Evolutionary conservation across 768 basidiomycete genomes (phyloP), one percentile per base, ranked within the genome.

Genomic region (Tricholoma bakamatsutake): DNA sequence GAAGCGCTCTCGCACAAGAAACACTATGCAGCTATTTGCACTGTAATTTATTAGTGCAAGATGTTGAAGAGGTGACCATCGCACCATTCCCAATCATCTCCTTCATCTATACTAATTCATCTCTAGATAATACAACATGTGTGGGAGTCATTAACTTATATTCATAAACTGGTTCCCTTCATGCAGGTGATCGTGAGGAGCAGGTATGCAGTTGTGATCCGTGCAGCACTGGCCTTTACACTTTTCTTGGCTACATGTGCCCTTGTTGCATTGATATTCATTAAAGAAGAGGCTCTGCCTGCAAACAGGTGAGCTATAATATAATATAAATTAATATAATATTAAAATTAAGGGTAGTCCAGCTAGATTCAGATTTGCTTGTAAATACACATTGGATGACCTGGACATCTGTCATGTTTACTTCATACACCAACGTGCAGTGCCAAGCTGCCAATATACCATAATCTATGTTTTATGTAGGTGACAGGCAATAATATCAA

Each of bases 1-100:
- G 79, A 4, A 83, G 81, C 52, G 79, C 83, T 0, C 62, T 85
- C n/a, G 68, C 82, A 0, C 83, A 85, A 63, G 68, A 72, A 39
- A 74, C 73, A 0, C 70, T 87, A 13, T 73, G 82, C 1, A 69
- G 64, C 11, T 66, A 70, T 13, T 72, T 85, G 6, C 73, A 67
- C 17, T 57, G 59, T 27, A 73, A 70, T 31, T 69, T 85, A 1
- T 66, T 73, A 3, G 76, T 78, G 1, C 60, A 67, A 5, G 74
- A 82, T 52, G 69, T 76, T 2, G 81, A 83, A n/a, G 78, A 84
- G 72, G 84, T 84, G 47, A 12, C 75, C 57, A 11, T 13, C 31
- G 1, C 34, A 8, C 7, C 40, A 8, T 35, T 52, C 48, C 45
- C 31, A 30, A 31, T 21, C 18, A 47, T 54, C 42, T 11, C 18